Evolutionary conservation across 257 asterid genomes (phyloP), one percentile per base, ranked within the genome.

Genomic region (Leonotis leonurus): DNA sequence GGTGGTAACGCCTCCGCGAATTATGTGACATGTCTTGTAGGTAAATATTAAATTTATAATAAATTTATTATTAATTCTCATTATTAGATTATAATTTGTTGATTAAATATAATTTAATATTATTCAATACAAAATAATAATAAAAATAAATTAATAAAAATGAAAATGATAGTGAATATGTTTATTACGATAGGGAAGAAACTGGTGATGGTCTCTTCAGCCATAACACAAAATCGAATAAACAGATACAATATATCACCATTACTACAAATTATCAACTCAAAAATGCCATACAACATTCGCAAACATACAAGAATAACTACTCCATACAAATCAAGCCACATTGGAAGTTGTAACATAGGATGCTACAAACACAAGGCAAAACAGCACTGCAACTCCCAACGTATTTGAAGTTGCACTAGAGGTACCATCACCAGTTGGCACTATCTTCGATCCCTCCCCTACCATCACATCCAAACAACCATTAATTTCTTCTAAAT

Each of bases 341-440:
- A 67, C 22, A 70, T 24, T 60, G 73, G 72, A 69, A 27, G 64
- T 8, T 25, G 75, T 70, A 64, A 73, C 46, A 65, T 65, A 82
- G 64, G 81, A 79, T n/a, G 65, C 76, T 53, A 73, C 13, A 24
- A 75, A 67, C 11, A 77, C 21, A 9, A 75, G 25, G 55, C 26
- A 35, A 56, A 70, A 58, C 21, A 74, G 27, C 56, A 58, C 3
- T 26, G 68, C 25, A 67, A 53, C 64, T 4, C 67, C 68, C 69
- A 77, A 33, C 64, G 72, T 77, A 27, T 53, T 56, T 13, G 77
- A 63, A 70, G 59, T 53, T 72, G 85, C 83, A 52, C 61, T 75
- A 2, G 71, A 76, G 36, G 74, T 39, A 48, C 83, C 85, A 33
- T 49, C 76, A 64, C 74, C 76, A 1, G 62, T 41, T 54, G 87